A percentile compares a stretch with the other conserved stretches of the same genome.
These are phyloP conservation scores for Nicotiana sylvestris DNA, from an alignment of 257 asterid genomes.

Conservation along the genomic window DNA sequence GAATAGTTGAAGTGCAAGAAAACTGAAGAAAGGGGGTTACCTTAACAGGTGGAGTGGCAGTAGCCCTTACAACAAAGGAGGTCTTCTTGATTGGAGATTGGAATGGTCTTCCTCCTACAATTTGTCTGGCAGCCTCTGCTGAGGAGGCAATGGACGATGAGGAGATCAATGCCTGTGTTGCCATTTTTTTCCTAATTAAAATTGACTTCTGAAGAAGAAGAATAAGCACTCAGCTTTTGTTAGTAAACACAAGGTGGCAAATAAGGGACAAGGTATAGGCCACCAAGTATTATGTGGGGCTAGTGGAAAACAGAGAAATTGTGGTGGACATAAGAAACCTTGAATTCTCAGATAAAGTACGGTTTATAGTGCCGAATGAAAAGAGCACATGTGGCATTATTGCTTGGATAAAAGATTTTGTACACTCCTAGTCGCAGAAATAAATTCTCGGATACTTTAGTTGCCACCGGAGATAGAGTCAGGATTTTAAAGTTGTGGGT, in stretches of 20 bases:
- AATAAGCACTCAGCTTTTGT: neutral
- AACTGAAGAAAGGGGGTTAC: slow-evolving; percentile 19
- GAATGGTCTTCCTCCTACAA: slow-evolving; percentile 49
- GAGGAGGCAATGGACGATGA: slow-evolving; percentile 85
- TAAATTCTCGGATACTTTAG: neutral
- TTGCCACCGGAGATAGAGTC: neutral
- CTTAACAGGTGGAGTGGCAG: slow-evolving; percentile 83
- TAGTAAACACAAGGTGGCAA: slow-evolving; percentile 7
- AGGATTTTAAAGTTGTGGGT: too few species aligned
- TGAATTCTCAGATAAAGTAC: slow-evolving; percentile 4
- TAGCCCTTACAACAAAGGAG: slow-evolving; percentile 69
- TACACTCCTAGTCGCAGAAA: neutral
- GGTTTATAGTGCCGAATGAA: neutral
- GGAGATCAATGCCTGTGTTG: slow-evolving; percentile 80
- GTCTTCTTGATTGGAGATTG: slow-evolving; percentile 42
- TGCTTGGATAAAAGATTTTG: neutral
- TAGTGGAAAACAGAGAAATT: neutral
- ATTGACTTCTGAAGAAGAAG: neutral
- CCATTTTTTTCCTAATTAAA: slow-evolving; percentile 37
- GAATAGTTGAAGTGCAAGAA: neutral
- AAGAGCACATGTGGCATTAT: neutral
- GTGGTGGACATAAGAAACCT: neutral
- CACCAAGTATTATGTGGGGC: slow-evolving; percentile 10
- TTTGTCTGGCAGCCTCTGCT: slow-evolving; percentile 57
- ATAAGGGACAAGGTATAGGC: slow-evolving; percentile 9